Percentiles rank a stretch among this genome's conserved stretches.
Evolutionary conservation across 805 yeast species (phyloP).

Genomic region (Metschnikowia picachoensis): DNA sequence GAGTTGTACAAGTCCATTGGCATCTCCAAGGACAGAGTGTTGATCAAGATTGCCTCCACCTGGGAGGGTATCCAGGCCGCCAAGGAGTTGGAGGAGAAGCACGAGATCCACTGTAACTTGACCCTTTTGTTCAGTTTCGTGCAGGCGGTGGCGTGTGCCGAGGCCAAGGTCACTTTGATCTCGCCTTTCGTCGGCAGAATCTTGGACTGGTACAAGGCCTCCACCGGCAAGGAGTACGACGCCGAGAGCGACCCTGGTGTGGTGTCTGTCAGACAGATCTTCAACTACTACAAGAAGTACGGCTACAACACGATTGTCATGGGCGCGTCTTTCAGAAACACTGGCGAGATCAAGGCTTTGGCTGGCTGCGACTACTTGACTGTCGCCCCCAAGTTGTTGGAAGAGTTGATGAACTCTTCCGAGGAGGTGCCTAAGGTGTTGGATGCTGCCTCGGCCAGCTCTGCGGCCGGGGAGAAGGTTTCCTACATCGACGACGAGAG

Average conservation of each 20-base stretch:
- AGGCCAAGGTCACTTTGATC: constrained; percentile 91
- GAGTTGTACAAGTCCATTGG: constrained; percentile 82
- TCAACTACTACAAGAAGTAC: constrained; percentile 96
- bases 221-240: constrained; percentile 83
- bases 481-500: constrained; percentile 83
- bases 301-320: constrained; percentile 96
- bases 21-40: constrained; percentile 80
- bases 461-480: constrained; percentile 55
- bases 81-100: constrained; percentile 82
- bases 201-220: constrained; percentile 95
- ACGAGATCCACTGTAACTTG: constrained; percentile 91
- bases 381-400: constrained; percentile 88
- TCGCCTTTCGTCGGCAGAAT: constrained; percentile 99
- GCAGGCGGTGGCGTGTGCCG: constrained; percentile 99
- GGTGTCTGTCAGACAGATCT: constrained; percentile 77
- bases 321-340: constrained; percentile 99
- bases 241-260: constrained; percentile 93
- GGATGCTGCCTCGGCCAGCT: constrained; percentile 54
- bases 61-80: constrained; percentile 99
- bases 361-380: constrained; percentile 98
- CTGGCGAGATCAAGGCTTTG: constrained; percentile 89
- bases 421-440: constrained; percentile 80
- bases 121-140: constrained; percentile 91
- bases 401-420: constrained; percentile 74
- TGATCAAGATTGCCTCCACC: constrained; percentile 96